Percentiles rank a stretch among this genome's conserved stretches.
Conservation (phyloP, 179 eudicot species). For the Silene noctiflora region DNA sequence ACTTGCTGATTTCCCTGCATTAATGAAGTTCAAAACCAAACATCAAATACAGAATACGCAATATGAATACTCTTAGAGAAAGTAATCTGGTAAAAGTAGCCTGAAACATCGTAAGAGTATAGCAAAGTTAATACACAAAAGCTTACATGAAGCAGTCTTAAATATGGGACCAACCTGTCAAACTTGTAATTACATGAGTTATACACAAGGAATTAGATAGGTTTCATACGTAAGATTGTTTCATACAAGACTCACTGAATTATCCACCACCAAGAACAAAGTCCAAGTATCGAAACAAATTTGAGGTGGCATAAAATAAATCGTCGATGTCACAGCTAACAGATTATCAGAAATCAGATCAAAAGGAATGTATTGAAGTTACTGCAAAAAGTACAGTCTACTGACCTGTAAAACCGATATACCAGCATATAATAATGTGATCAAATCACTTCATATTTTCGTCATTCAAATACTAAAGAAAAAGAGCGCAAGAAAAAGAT, state of each 20-base stretch:
- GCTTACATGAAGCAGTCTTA: too few species aligned
- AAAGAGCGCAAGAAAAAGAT: too few species aligned
- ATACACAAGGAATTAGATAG: background rate
- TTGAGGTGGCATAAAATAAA: background rate
- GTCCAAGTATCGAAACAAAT: background rate
- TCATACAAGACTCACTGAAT: too few species aligned
- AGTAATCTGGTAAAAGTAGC: background rate
- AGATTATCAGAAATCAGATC: background rate
- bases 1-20: slow-evolving; percentile 22
- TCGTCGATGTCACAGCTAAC: background rate
- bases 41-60: background rate
- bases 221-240: background rate
- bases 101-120: background rate
- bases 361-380: background rate
- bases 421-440: background rate
- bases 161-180: too few species aligned
- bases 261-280: too few species aligned
- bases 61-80: background rate
- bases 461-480: too few species aligned
- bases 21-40: background rate
- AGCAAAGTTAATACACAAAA: background rate
- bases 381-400: background rate
- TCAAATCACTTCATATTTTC: too few species aligned
- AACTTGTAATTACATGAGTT: too few species aligned
- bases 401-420: too few species aligned